Evolutionary conservation across 1,284 basidiomycete species (phyloP), one percentile per base, ranked within the genome.

Genomic region (Austroboletus novae-zelandiae): DNA sequence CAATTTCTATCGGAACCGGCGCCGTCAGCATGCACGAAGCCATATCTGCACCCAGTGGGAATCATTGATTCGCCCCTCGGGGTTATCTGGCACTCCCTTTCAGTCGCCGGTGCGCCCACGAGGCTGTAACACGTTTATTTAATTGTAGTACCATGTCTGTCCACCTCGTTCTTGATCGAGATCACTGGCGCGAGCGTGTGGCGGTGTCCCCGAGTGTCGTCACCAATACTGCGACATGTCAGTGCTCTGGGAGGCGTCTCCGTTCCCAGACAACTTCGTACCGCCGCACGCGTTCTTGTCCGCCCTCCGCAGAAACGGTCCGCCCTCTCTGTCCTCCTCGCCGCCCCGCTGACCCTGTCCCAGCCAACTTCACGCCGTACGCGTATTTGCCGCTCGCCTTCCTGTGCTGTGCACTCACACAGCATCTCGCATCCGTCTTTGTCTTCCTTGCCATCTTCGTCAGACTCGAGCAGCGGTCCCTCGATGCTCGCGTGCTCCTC

Each of bases 221-320:
- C 40, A 48, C 50, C 34, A 15, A 4, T n/a, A n/a, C 14, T 36
- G 34, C 9, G 18, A 34, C 13, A 34, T 18, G 41, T 27, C 48
- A 27, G 4, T 27, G n/a, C 79, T 98, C 17, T 97, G 93, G 92
- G 84, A 84, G 64, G 73, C 69, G 54, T 89, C 89, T 63, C 74
- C 79, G 6, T 89, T 80, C 64, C 83, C 89, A 14, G 94, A 97
- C 71, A 94, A 95, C 67, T 83, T 93, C 70, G 86, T 97, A 45
- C 88, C 90, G n/a, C 81, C 85, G 10, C 71, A 72, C 3, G 76
- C 81, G 9, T 97, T 96, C 67, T 77, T 96, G 45, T 81, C 86
- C 1, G 86, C 90, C 52, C 72, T 97, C 52, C 78, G 78, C 61
- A 81, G 73, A 66, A 91, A 94, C 66, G 79, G 93, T 94, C 66